A percentile compares a stretch with the other conserved stretches of the same genome.
These are phyloP conservation scores for Naganishia sp. DNA, from an alignment of 1,284 basidiomycete species.

Conservation along the genomic window DNA sequence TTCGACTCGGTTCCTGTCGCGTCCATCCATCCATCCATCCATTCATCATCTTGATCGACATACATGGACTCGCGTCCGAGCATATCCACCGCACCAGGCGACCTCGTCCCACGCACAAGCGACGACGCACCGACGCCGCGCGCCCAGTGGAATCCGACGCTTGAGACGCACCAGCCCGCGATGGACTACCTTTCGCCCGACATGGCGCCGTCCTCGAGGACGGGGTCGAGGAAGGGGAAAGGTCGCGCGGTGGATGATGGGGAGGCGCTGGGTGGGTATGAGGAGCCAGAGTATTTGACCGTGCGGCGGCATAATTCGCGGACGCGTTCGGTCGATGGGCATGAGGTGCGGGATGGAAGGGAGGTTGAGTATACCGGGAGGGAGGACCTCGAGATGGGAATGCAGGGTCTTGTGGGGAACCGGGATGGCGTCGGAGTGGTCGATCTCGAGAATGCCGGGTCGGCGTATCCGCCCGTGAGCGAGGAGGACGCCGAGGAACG, in stretches of 20 bases:
- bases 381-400: slow-evolving; percentile 1
- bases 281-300: slow-evolving; percentile 16
- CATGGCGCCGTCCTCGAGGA: neutral
- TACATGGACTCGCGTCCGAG: neutral
- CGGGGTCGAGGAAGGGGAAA: neutral
- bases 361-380: neutral
- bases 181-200: slow-evolving; percentile 10
- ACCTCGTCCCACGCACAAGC: neutral
- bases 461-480: slow-evolving; percentile 43
- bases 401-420: neutral
- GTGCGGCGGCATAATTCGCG: neutral
- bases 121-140: slow-evolving; percentile 5
- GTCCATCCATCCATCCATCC: neutral
- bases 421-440: neutral
- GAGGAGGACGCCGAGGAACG: slow-evolving; percentile 49
- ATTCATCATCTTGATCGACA: no score
- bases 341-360: neutral
- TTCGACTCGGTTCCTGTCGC: neutral
- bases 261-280: neutral
- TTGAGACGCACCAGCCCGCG: neutral
- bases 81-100: slow-evolving; percentile 3
- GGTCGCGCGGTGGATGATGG: neutral
- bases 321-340: slow-evolving; percentile 1
- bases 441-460: slow-evolving; percentile 1
- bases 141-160: slow-evolving; percentile 8